Evolutionary conservation across 176 grass and related monocot genomes (phyloP).

Genomic region (Tillandsia fasciculata): DNA sequence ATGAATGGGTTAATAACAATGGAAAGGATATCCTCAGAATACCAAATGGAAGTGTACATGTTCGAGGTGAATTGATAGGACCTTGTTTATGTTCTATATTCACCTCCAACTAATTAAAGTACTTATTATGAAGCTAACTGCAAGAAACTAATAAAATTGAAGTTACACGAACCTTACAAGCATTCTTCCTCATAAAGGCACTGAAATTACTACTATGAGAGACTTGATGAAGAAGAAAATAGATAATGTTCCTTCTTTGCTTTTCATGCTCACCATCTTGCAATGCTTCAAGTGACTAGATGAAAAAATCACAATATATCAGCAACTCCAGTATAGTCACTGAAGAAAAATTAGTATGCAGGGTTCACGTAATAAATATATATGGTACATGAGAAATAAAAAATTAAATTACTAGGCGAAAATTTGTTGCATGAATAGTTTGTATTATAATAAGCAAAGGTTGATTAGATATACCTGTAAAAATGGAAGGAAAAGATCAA

Average conservation of each 20-base stretch:
- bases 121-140: neutral
- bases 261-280: slow-evolving; percentile 97
- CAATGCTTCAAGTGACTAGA: slow-evolving; percentile 87
- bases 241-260: slow-evolving; percentile 89
- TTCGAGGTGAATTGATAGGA: too few relatives aligned
- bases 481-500: slow-evolving; percentile 98
- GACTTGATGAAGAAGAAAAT: slow-evolving; percentile 99
- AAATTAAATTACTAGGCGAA: neutral
- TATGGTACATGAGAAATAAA: neutral
- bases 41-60: too few relatives aligned
- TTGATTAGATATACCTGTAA: slow-evolving; percentile 53
- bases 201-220: slow-evolving; percentile 93
- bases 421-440: neutral
- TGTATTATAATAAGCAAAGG: slow-evolving; percentile 5
- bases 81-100: too few relatives aligned
- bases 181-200: slow-evolving; percentile 68
- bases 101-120: neutral
- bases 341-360: neutral
- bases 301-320: slow-evolving; percentile 24
- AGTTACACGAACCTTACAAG: slow-evolving; percentile 63
- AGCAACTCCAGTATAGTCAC: neutral
- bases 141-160: neutral
- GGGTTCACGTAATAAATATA: neutral
- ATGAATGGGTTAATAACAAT: neutral
- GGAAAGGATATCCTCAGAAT: too few relatives aligned